These are phyloP conservation scores for Agrostemma githago DNA, from an alignment of 148 eudicot species.

Conservation along the genomic window DNA sequence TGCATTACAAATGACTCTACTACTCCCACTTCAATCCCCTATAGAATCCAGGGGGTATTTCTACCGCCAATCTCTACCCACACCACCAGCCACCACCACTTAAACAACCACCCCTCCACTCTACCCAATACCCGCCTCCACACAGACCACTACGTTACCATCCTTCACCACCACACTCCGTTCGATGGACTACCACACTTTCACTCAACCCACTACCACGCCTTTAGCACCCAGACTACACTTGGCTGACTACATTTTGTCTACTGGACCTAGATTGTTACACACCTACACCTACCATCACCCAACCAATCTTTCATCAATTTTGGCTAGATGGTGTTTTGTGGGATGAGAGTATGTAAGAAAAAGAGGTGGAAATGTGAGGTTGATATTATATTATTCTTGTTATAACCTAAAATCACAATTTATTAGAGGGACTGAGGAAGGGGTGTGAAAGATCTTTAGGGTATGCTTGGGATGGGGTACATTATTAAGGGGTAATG, in stretches of 20 bases:
- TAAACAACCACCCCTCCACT: too few species aligned
- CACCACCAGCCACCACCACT: not conserved
- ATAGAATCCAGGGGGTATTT: not conserved
- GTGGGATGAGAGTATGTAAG: too few species aligned
- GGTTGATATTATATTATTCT: too few species aligned
- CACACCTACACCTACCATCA: not conserved
- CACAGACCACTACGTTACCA: not conserved
- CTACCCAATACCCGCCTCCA: not conserved
- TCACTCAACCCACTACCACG: not conserved
- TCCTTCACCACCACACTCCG: not conserved
- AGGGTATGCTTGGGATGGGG: too few species aligned
- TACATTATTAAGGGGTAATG: too few species aligned
- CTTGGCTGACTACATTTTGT: not conserved
- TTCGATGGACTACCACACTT: not conserved
- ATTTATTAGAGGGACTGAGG: too few species aligned
- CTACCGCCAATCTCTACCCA: too few species aligned
- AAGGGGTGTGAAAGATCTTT: too few species aligned
- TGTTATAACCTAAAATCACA: too few species aligned
- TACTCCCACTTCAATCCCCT: not conserved
- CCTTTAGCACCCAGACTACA: not conserved
- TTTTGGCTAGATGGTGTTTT: too few species aligned
- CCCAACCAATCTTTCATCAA: not conserved
- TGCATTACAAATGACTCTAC: not conserved
- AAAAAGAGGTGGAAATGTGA: too few species aligned
- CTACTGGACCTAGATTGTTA: not conserved